Percentiles rank a stretch among this genome's conserved stretches.
Conservation (phyloP, 1,284 basidiomycete species). For the Irpex lacteus region DNA sequence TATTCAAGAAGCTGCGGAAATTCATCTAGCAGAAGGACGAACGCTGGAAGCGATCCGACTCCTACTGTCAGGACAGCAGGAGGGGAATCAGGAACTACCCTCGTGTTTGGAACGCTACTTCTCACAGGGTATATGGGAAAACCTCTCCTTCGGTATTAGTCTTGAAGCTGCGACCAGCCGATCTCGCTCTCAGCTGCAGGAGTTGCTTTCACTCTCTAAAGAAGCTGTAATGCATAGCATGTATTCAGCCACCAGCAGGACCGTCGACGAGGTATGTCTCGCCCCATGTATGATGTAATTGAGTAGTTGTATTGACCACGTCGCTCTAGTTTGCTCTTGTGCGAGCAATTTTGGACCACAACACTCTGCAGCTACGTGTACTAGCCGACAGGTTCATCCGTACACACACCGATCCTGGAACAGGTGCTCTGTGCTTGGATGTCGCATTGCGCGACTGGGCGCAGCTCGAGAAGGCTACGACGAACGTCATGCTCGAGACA, state of each 20-base stretch:
- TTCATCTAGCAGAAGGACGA: conserved; percentile 53
- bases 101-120: conserved; percentile 20
- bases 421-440: conserved; percentile 44
- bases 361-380: background rate
- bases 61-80: conserved; percentile 33
- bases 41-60: conserved; percentile 45
- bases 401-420: conserved; percentile 23
- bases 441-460: too few relatives aligned
- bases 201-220: background rate
- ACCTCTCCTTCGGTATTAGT: conserved; percentile 24
- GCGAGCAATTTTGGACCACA: background rate
- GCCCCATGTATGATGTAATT: too few relatives aligned
- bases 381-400: conserved; percentile 18
- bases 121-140: conserved; percentile 26
- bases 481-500: conserved; percentile 24
- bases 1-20: conserved; percentile 50
- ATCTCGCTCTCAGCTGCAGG: background rate
- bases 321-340: conserved; percentile 14
- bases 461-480: conserved; percentile 17
- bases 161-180: conserved; percentile 8
- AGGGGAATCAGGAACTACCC: background rate
- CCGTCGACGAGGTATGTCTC: background rate
- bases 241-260: background rate
- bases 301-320: too few relatives aligned
- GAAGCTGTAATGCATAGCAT: background rate